Evolutionary conservation across 2,329 filamentous ascomycete species (phyloP), one percentile per base, ranked within the genome.

Genomic region (Talaromyces sp.): DNA sequence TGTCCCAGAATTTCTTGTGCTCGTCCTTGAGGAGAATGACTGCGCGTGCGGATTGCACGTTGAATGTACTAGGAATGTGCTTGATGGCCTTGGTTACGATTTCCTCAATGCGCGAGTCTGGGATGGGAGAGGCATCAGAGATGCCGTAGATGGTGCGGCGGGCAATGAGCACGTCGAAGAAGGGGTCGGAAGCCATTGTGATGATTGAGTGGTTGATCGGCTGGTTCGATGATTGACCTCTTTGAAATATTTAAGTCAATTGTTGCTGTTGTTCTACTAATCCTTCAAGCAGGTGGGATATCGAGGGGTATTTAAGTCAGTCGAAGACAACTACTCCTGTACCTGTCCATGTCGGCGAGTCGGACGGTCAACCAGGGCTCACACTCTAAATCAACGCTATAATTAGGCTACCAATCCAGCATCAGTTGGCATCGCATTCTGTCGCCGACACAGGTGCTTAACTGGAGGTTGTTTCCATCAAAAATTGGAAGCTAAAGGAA

Each of bases 1-100:
- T 83, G 75, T 91, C 87, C 92, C 92, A 96, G 73, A 95, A 86
- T 82, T 90, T 90, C 72, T 91, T 87, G 82, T 96, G 92, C 77
- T 96, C 90, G 69, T 85, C 86, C 73, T 89, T 89, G 71, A 93
- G 84, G 63, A 96, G 86, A 64, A 96, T 84, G 54, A 95, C 84
- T 66, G 89, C 80, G 66, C 93, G 89, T 72, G 90, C 88, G 71
- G 86, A 86, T 82, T 96, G 92, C 45, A 66, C 64, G 59, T 66
- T 66, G 59, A 45, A 66, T 86, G 89, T 86, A 27, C 64, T 66
- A n/a, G 96, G 87, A 94, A 96, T 83, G 75, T 91, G 83, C 64
- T 85, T 82, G 69, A 93, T 79, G 56, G 85, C 81, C 6, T 73
- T 64, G 8, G 65, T 49, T 22, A 77, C 56, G 15, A 78, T 69